These are phyloP conservation scores for Ophiostoma piceae DNA, from an alignment of 2,329 filamentous ascomycete species.

Conservation along the genomic window DNA sequence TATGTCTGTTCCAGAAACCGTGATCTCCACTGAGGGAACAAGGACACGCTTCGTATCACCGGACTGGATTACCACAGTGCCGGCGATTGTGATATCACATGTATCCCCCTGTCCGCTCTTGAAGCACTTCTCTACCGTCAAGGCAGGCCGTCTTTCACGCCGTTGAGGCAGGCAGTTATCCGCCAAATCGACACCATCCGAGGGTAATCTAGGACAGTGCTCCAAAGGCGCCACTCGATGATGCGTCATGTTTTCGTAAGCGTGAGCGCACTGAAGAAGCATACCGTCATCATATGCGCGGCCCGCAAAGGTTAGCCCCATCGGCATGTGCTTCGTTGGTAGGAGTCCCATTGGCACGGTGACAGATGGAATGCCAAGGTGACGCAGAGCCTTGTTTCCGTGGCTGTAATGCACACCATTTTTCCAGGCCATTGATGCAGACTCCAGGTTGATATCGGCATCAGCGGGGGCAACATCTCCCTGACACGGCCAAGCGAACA, in stretches of 20 bases:
- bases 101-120: no score
- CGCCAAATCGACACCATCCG: neutral
- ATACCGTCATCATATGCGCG: neutral
- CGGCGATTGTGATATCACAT: neutral
- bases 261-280: no score
- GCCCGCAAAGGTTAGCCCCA: neutral
- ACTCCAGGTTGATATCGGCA: neutral
- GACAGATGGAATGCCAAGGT: neutral
- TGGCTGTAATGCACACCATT: neutral
- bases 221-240: neutral
- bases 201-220: neutral
- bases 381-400: no score
- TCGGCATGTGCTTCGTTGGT: neutral
- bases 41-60: no score
- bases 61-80: neutral
- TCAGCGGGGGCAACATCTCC: neutral
- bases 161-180: neutral
- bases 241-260: neutral
- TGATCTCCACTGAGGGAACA: no score
- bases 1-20: no score
- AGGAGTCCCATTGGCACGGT: neutral
- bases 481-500: neutral
- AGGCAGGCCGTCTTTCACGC: neutral
- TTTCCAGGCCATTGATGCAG: neutral
- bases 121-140: neutral